Evolutionary conservation across 2,329 filamentous ascomycete genomes (phyloP).

Genomic region (Penicillium decumbens): DNA sequence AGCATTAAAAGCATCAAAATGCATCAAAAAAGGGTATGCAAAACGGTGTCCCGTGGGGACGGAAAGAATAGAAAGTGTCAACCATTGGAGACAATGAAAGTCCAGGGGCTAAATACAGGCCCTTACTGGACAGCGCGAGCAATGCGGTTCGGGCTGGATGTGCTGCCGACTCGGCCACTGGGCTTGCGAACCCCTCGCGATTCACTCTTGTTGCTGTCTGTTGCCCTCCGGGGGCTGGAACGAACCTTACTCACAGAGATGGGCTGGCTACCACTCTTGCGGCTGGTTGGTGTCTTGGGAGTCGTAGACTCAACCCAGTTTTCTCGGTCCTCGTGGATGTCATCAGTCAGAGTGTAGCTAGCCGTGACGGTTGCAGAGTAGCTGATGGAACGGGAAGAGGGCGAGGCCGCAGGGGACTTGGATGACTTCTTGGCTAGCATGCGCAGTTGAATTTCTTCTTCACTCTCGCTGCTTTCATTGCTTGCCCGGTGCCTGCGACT

Average conservation of each 20-base stretch:
- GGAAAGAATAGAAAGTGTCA: constrained; percentile 19
- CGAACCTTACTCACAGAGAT: constrained; percentile 62
- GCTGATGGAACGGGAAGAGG: constrained; percentile 64
- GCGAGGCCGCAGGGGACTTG: constrained; percentile 61
- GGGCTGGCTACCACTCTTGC: constrained; percentile 50
- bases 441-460: constrained; percentile 77
- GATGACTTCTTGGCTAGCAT: constrained; percentile 64
- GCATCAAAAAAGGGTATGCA: constrained; percentile 21
- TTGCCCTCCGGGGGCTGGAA: constrained; percentile 46
- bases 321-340: constrained; percentile 61
- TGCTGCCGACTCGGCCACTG: constrained; percentile 46
- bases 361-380: constrained; percentile 70
- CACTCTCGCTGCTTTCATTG: constrained; percentile 60
- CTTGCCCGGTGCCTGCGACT: constrained; percentile 55
- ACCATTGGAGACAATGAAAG: constrained; percentile 7
- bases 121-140: constrained; percentile 22
- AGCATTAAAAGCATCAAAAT: constrained; percentile 21
- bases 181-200: constrained; percentile 44
- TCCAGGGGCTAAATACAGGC: constrained; percentile 5
- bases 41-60: constrained; percentile 16
- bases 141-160: constrained; percentile 30
- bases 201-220: constrained; percentile 36
- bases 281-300: constrained; percentile 53
- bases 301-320: constrained; percentile 52
- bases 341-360: constrained; percentile 60